Base-by-base conservation (phyloP, 768 basidiomycete species). In the Tricholoma terreum region DNA sequence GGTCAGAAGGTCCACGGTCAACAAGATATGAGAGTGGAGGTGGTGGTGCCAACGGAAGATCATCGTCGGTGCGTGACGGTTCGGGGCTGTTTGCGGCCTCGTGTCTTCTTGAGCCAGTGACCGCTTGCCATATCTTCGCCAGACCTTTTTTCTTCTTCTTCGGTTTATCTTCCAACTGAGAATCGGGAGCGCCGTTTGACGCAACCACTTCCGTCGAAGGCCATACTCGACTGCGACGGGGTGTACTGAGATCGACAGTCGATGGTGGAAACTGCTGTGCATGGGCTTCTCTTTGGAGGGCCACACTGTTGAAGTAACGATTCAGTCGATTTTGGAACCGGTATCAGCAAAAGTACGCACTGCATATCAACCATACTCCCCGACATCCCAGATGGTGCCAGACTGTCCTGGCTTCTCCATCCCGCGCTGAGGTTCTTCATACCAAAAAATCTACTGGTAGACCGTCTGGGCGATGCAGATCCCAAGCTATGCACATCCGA, bases 281-380 rank as follows among this genome's bases (percentile, higher is more conserved):
- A 50, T 75, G 69, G 10, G 68, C 70, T 71, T 92, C 91, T 33
- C 84, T 84, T 59, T 92, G 89, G 42, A 93, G 77, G 51, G 90
- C 91, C 65, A 93, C 79, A 65, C 91, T 93, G 62, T 9, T 49
- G 59, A 59, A 31, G 21, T 52, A 53, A 46, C 57, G 35, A 30
- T 58, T 27, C 58, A 56, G n/a, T 55, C 52, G n/a, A 61, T 51
- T 49, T 49, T 14, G 30, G 45, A 21, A 58, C 51, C 38, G 24
- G 22, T 43, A 52, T 21, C 43, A 30, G 22, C 46, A 36, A 52
- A 49, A 50, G 35, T 1, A 85, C 90, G 61, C 74, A 93, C 91
- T 94, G 92, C 92, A 94, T 93, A 69, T 93, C 89, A 61, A 93
- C 74, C 90, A 94, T 92, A 65, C 92, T 94, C 53, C 92, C 92